Evolutionary conservation across 2,329 filamentous ascomycete species (phyloP).

Genomic region (Cladosporium oxysporum): DNA sequence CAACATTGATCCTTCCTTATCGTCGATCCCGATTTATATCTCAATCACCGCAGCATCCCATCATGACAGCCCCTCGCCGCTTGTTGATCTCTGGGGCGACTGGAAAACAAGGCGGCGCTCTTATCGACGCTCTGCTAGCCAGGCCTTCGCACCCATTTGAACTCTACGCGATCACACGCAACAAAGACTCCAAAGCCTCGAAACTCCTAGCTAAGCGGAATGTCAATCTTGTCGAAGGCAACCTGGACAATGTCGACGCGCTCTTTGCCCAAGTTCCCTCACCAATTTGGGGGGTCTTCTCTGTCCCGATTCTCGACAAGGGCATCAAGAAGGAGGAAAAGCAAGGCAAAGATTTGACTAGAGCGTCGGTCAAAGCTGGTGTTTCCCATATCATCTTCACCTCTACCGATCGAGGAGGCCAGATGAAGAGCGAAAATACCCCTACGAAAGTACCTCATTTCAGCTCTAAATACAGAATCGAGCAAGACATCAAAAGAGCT

Average conservation of each 20-base stretch:
- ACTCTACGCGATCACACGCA: constrained; percentile 63
- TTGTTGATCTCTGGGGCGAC: constrained; percentile 50
- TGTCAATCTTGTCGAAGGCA: constrained; percentile 59
- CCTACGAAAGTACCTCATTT: constrained; percentile 64
- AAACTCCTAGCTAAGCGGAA: constrained; percentile 45
- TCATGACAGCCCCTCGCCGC: background rate
- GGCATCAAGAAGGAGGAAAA: constrained; percentile 43
- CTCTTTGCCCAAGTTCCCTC: constrained; percentile 49
- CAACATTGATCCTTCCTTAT: background rate
- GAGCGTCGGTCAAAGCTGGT: constrained; percentile 50
- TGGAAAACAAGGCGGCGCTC: constrained; percentile 50
- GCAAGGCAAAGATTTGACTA: constrained; percentile 61
- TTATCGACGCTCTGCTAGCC: constrained; percentile 45
- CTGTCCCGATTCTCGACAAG: constrained; percentile 26
- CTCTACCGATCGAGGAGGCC: constrained; percentile 58
- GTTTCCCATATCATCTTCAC: constrained; percentile 61
- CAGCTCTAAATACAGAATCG: constrained; percentile 60
- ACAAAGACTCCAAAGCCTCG: constrained; percentile 50
- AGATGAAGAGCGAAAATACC: constrained; percentile 52
- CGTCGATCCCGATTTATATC: background rate
- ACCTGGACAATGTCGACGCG: constrained; percentile 53
- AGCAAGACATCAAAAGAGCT: constrained; percentile 48
- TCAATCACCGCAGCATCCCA: background rate
- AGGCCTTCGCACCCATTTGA: constrained; percentile 35
- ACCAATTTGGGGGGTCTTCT: constrained; percentile 33